Conservation (phyloP, 2,329 filamentous ascomycete genomes). For the Septoria petroselini region DNA sequence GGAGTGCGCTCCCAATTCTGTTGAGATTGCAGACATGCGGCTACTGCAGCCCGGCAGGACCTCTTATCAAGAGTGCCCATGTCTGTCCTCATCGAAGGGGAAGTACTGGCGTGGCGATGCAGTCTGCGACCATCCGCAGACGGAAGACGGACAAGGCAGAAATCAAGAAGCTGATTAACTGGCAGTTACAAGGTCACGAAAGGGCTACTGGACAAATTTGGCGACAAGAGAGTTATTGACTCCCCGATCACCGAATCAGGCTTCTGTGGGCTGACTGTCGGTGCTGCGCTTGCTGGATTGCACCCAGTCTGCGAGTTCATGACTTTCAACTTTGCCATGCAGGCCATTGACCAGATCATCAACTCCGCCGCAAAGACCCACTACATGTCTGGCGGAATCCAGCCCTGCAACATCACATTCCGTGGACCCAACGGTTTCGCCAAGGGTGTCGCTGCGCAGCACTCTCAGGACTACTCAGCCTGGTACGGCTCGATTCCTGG, state of each 20-base stretch:
- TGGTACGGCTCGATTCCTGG: constrained; percentile 99
- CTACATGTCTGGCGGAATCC: constrained; percentile 99
- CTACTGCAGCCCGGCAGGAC: no score
- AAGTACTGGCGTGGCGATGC: no score
- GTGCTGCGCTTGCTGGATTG: constrained; percentile 89
- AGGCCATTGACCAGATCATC: constrained; percentile 99
- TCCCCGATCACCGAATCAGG: constrained; percentile 97
- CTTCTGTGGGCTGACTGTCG: constrained; percentile 89
- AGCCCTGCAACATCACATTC: constrained; percentile 99
- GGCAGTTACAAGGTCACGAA: constrained; percentile 94
- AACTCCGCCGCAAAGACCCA: constrained; percentile 99
- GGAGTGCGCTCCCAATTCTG: no score
- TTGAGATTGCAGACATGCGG: no score
- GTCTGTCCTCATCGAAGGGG: no score
- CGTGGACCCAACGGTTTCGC: constrained; percentile 98
- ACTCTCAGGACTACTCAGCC: constrained; percentile 97
- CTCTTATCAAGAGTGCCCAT: no score
- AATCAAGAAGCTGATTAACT: constrained; percentile 39
- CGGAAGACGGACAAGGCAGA: neutral
- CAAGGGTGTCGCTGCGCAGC: constrained; percentile 89
- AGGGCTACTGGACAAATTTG: constrained; percentile 93
- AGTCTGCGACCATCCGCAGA: no score
- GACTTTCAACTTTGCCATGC: constrained; percentile 99
- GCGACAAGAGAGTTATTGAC: constrained; percentile 95
- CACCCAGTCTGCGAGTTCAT: constrained; percentile 99